These are phyloP conservation scores for Ramularia endophylla DNA, from an alignment of 2,329 filamentous ascomycete genomes.

Conservation along the genomic window DNA sequence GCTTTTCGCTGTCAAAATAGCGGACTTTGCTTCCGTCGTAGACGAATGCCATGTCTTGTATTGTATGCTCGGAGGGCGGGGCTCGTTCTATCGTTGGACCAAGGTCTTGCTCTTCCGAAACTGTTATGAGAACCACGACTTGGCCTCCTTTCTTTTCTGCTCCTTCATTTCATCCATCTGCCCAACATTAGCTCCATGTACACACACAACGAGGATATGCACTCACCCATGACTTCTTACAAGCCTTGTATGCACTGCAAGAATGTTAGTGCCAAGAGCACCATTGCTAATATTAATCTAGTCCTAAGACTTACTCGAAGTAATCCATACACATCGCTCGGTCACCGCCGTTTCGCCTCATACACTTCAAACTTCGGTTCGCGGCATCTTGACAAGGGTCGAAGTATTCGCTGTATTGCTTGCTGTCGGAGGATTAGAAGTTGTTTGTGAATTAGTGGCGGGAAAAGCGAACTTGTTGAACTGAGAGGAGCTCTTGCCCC, in stretches of 20 bases:
- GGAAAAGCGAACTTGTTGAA: constrained; percentile 38
- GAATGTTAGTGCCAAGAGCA: not conserved
- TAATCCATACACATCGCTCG: constrained; percentile 88
- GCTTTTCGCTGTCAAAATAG: too few relatives aligned
- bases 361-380: constrained; percentile 73
- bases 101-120: too few relatives aligned
- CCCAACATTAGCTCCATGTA: constrained; percentile 5
- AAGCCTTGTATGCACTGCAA: constrained; percentile 79
- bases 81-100: too few relatives aligned
- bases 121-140: constrained; percentile 24
- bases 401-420: constrained; percentile 81
- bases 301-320: constrained; percentile 84
- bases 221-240: constrained; percentile 89
- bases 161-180: constrained; percentile 44
- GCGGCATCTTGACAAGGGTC: constrained; percentile 96
- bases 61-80: too few relatives aligned
- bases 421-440: constrained; percentile 48
- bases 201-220: constrained; percentile 7
- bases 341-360: constrained; percentile 84
- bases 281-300: too few relatives aligned
- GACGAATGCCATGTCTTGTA: too few relatives aligned
- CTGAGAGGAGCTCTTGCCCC: constrained; percentile 32
- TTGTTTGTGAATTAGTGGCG: not conserved
- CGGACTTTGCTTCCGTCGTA: too few relatives aligned
- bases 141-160: constrained; percentile 36